Conservation (phyloP, 495 filamentous ascomycete species). For the Clohesyomyces aquaticus region DNA sequence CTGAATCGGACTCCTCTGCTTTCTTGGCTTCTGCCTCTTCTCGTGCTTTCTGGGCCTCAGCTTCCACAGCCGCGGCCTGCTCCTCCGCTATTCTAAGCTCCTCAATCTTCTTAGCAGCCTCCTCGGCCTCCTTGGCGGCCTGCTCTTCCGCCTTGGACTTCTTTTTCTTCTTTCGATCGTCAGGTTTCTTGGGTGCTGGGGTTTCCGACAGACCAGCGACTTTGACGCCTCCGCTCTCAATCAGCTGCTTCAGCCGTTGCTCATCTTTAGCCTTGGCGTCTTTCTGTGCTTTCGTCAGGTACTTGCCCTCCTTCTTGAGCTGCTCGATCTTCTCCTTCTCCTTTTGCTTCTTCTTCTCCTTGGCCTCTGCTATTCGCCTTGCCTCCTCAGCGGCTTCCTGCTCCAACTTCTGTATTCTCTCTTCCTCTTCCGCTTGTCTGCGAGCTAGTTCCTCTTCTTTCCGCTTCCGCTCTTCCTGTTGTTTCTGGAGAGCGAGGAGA, state of each 20-base stretch:
- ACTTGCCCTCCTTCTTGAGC: slow-evolving; percentile 92
- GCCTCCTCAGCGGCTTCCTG: slow-evolving; percentile 72
- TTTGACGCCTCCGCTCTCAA: slow-evolving; percentile 75
- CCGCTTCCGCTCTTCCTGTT: slow-evolving; percentile 80
- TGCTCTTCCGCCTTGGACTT: slow-evolving; percentile 55
- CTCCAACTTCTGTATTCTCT: slow-evolving; percentile 70
- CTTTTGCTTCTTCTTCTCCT: slow-evolving; percentile 84
- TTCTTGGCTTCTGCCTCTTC: slow-evolving; percentile 64
- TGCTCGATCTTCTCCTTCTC: slow-evolving; percentile 96
- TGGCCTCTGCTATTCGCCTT: slow-evolving; percentile 71
- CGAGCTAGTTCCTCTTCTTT: slow-evolving; percentile 77
- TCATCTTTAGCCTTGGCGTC: slow-evolving; percentile 83
- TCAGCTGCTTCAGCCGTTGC: slow-evolving; percentile 90
- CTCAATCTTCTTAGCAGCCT: slow-evolving; percentile 53
- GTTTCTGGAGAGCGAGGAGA: slow-evolving; percentile 81
- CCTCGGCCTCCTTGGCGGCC: slow-evolving; percentile 62
- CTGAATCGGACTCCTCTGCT: slow-evolving; percentile 57
- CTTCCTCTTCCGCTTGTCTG: slow-evolving; percentile 71
- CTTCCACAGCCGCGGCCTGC: slow-evolving; percentile 47
- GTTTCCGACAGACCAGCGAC: slow-evolving; percentile 75
- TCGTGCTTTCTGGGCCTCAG: slow-evolving; percentile 59
- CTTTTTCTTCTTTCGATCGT: slow-evolving; percentile 79
- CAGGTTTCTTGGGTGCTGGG: no score
- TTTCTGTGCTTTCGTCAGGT: slow-evolving; percentile 89
- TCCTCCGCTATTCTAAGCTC: slow-evolving; percentile 48